Percentiles rank a stretch among this genome's conserved stretches.
phyloP scores from a whole-genome alignment of 2,329 filamentous ascomycete genomes.

The Epichloe gansuensis region DNA sequence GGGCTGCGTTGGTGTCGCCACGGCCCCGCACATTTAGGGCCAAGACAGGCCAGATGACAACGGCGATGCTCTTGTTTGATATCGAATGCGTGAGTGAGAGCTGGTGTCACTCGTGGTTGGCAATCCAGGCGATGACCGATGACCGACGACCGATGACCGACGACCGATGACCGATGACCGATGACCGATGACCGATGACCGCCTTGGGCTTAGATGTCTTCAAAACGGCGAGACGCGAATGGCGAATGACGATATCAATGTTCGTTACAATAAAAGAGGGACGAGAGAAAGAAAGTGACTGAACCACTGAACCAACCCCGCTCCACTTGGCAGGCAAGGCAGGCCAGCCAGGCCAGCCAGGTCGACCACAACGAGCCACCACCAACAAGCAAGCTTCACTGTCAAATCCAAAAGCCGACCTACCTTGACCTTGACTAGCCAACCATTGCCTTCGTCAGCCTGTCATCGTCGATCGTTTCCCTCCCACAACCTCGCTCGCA shows the following conservation, averaged over 20 bases:
- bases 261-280: background rate
- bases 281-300: background rate
- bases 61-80: no score
- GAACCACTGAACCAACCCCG: background rate
- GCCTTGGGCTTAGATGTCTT: no score
- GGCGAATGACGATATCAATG: background rate
- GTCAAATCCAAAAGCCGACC: background rate
- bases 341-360: no score
- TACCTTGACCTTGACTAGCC: background rate
- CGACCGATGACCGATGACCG: no score
- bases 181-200: no score
- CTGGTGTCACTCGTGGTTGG: no score
- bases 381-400: conserved; percentile 1
- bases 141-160: no score
- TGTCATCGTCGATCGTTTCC: conserved; percentile 2
- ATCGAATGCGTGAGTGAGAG: no score
- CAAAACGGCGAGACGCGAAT: no score
- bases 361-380: conserved; percentile 1
- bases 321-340: background rate
- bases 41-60: background rate
- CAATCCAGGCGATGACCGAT: no score
- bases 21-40: background rate
- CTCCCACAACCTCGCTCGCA: conserved; percentile 2
- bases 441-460: conserved; percentile 9
- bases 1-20: no score